A percentile compares a stretch with the other conserved stretches of the same genome.
These are phyloP conservation scores for Elsinoe australis DNA, from an alignment of 2,329 filamentous ascomycete species.

Conservation along the genomic window DNA sequence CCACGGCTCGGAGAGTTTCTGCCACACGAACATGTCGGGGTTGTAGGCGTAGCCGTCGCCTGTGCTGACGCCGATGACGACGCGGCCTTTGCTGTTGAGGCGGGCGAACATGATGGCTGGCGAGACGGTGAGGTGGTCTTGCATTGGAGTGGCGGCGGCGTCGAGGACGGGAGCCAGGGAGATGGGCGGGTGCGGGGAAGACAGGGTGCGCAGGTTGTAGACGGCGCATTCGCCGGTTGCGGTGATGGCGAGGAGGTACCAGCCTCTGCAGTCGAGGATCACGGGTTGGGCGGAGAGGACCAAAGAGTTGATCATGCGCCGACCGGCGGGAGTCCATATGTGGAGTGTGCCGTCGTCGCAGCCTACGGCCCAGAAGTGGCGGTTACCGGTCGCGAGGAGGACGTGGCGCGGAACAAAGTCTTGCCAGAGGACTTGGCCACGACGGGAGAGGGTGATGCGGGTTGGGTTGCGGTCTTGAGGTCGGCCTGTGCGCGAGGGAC, in stretches of 20 bases:
- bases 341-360: constrained; percentile 90
- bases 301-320: constrained; percentile 74
- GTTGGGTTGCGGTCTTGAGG: constrained; percentile 68
- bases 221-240: constrained; percentile 84
- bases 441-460: constrained; percentile 71
- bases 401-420: constrained; percentile 84
- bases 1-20: constrained; percentile 92
- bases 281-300: constrained; percentile 88
- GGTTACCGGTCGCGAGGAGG: constrained; percentile 83
- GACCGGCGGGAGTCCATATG: constrained; percentile 84
- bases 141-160: constrained; percentile 70
- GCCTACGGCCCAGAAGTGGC: constrained; percentile 82
- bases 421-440: constrained; percentile 79
- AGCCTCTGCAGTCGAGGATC: constrained; percentile 80
- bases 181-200: constrained; percentile 79
- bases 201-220: constrained; percentile 81
- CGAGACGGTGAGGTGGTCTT: constrained; percentile 66
- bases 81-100: constrained; percentile 76
- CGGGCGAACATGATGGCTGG: constrained; percentile 87
- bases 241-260: constrained; percentile 84
- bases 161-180: constrained; percentile 85
- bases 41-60: constrained; percentile 92
- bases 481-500: constrained; percentile 52
- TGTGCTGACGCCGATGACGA: constrained; percentile 86
- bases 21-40: constrained; percentile 79